A percentile compares a stretch with the other conserved stretches of the same genome.
Conservation (phyloP, 495 filamentous ascomycete species). For the Neurospora hispaniola region DNA sequence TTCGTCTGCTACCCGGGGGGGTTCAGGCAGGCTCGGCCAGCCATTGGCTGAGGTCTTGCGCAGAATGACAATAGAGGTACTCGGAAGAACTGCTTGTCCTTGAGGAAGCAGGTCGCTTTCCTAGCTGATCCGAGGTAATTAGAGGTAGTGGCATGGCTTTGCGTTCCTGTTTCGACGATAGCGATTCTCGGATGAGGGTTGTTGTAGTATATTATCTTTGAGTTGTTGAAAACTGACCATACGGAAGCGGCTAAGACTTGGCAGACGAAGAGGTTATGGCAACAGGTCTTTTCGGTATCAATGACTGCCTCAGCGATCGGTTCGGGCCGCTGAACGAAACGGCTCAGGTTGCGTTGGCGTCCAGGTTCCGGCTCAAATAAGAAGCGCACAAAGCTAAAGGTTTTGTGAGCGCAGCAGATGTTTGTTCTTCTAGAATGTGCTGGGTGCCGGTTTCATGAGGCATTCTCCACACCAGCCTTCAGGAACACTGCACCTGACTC, state of each 20-base stretch:
- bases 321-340: not conserved
- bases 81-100: not conserved
- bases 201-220: not conserved
- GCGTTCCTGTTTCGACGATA: not conserved
- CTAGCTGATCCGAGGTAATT: not conserved
- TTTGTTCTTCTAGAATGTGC: not conserved
- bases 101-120: not conserved
- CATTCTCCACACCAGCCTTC: not conserved
- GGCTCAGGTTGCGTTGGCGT: not conserved
- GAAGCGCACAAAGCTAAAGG: not conserved
- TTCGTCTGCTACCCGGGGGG: conserved; percentile 9
- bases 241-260: not conserved
- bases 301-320: not conserved
- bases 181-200: not conserved
- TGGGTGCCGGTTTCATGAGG: not conserved
- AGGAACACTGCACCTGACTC: not conserved
- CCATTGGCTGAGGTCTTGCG: conserved; percentile 15
- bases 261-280: not conserved
- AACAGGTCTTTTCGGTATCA: not conserved
- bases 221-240: not conserved
- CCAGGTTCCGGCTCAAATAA: not conserved
- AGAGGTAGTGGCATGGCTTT: not conserved
- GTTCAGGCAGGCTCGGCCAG: not conserved
- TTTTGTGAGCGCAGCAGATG: not conserved
- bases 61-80: not conserved